Percentiles rank a stretch among this genome's conserved stretches.
Conservation (phyloP, 306 rosid species). For the Herpetospermum pedunculosum region DNA sequence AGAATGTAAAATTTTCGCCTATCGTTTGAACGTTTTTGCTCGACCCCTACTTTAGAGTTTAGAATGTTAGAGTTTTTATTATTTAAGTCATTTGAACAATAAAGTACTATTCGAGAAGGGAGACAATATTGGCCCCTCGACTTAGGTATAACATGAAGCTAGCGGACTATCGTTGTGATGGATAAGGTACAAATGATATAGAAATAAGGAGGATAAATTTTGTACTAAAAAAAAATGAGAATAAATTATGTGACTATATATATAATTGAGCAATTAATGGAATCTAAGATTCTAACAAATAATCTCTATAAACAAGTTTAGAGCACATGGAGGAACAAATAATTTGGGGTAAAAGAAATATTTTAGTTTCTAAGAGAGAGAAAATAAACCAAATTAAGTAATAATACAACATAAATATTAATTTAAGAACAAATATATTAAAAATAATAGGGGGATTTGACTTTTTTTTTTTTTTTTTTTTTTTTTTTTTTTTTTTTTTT, state of each 20-base stretch:
- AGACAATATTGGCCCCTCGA: background rate
- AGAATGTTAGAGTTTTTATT: background rate
- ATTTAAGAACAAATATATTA: background rate
- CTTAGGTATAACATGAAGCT: background rate
- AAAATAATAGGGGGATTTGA: background rate
- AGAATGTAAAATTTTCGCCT: background rate
- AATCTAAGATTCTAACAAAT: background rate
- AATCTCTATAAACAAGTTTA: background rate
- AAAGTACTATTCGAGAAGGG: background rate
- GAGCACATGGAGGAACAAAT: slow-evolving; percentile 7
- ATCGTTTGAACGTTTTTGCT: too few species aligned
- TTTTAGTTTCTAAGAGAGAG: background rate
- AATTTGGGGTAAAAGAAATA: background rate
- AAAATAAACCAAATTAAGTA: background rate
- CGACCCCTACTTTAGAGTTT: background rate
- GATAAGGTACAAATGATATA: background rate
- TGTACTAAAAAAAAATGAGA: too few species aligned
- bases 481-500: background rate
- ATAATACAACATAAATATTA: background rate
- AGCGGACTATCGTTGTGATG: background rate
- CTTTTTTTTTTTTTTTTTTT: background rate
- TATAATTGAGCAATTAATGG: background rate
- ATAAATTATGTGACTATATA: background rate
- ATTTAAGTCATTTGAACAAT: background rate
- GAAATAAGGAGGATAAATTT: too few species aligned